These are phyloP conservation scores for Pestalotiopsis sp. DNA, from an alignment of 2,329 filamentous ascomycete genomes.

Conservation along the genomic window DNA sequence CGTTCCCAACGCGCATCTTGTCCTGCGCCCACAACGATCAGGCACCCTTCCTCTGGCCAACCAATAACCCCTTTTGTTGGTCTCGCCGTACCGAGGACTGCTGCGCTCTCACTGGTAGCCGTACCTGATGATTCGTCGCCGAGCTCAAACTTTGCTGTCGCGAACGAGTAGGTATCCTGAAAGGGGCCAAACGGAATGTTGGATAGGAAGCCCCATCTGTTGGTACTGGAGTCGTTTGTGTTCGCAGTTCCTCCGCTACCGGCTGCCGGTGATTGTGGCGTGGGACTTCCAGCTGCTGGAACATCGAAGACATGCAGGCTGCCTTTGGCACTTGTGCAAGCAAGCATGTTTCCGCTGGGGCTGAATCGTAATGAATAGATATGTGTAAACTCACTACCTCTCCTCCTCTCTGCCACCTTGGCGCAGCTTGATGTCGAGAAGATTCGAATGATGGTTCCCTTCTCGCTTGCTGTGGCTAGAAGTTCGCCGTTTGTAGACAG, in stretches of 20 bases:
- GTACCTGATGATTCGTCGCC: constrained; percentile 68
- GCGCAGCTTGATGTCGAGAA: constrained; percentile 82
- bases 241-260: constrained; percentile 17
- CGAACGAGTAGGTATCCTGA: constrained; percentile 86
- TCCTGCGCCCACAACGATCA: constrained; percentile 79
- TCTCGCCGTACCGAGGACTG: constrained; percentile 52
- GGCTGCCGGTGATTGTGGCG: constrained; percentile 2
- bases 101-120: constrained; percentile 40
- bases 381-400: constrained; percentile 84
- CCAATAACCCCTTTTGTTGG: constrained; percentile 84
- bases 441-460: constrained; percentile 84
- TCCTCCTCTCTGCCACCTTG: constrained; percentile 79
- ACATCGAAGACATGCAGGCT: constrained; percentile 95
- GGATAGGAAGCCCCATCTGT: constrained; percentile 85
- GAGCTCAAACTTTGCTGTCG: constrained; percentile 79
- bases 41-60: constrained; percentile 75
- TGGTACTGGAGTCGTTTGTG: constrained; percentile 52
- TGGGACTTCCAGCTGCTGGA: constrained; percentile 51
- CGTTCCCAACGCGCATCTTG: constrained; percentile 86
- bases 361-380: constrained; percentile 90
- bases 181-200: constrained; percentile 88
- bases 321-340: constrained; percentile 94
- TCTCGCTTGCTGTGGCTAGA: constrained; percentile 88
- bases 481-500: constrained; percentile 80
- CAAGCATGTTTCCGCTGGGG: constrained; percentile 76